Conservation (phyloP, 192 early-diverging fungal species). For the Hyaloraphidium curvatum region DNA sequence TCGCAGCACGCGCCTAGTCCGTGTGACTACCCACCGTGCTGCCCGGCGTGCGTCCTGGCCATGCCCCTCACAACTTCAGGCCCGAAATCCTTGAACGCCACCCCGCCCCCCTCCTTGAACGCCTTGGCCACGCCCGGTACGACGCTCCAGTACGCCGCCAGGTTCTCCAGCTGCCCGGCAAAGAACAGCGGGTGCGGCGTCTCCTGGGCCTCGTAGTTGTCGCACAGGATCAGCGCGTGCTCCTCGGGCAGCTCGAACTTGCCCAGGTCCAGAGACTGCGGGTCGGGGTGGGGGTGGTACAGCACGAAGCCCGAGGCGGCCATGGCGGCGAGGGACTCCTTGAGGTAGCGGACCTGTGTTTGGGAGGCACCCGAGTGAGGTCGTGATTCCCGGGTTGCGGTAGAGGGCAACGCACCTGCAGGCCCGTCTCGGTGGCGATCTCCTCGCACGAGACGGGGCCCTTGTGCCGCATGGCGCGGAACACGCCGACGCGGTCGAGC, state of each 20-base stretch:
- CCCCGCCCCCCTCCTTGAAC: neutral
- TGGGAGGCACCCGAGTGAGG: neutral
- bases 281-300: neutral
- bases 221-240: neutral
- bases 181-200: constrained; percentile 1
- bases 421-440: neutral
- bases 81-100: neutral
- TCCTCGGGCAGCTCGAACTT: constrained; percentile 3
- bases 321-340: neutral
- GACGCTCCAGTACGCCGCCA: neutral
- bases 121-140: neutral
- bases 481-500: constrained; percentile 1
- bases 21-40: neutral
- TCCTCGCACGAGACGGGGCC: neutral
- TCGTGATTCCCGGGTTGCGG: neutral
- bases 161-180: neutral
- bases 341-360: neutral
- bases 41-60: neutral
- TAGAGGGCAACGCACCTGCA: neutral
- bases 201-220: neutral
- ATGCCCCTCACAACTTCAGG: neutral
- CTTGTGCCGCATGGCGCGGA: neutral
- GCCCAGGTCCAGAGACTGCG: neutral
- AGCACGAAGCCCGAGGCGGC: neutral
- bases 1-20: neutral